phyloP scores from a whole-genome alignment of 352 stramenopile species.

The Peronospora farinosa region DNA sequence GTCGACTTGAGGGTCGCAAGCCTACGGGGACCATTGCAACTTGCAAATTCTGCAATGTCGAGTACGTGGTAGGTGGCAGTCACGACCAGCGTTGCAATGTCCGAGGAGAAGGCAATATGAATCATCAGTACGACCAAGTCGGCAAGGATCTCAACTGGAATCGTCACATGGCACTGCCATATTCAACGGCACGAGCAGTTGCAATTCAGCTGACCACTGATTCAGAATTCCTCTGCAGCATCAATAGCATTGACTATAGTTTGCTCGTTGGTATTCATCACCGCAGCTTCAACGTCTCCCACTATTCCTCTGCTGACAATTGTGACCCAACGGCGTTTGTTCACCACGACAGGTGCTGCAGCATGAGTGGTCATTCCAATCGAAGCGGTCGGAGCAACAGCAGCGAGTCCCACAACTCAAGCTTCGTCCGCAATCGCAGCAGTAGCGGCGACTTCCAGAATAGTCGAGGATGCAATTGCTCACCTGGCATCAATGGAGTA shows the following conservation, averaged over 20 bases:
- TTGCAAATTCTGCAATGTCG: conserved; percentile 68
- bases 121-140: conserved; percentile 75
- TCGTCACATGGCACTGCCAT: conserved; percentile 65
- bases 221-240: conserved; percentile 84
- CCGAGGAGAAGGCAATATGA: conserved; percentile 53
- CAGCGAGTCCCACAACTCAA: conserved; percentile 20
- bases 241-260: conserved; percentile 95
- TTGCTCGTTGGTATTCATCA: conserved; percentile 92
- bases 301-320: conserved; percentile 53
- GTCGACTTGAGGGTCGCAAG: conserved; percentile 63
- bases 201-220: conserved; percentile 76
- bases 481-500: conserved; percentile 22
- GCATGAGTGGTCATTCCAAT: conserved; percentile 11
- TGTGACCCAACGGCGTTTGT: conserved; percentile 31
- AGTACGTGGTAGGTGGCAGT: conserved; percentile 61
- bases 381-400: conserved; percentile 25
- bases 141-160: conserved; percentile 85
- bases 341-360: conserved; percentile 23
- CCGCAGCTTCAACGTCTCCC: conserved; percentile 76
- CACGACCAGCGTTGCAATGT: conserved; percentile 67
- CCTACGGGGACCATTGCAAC: conserved; percentile 55
- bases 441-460: conserved; percentile 23
- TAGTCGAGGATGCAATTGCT: conserved; percentile 11
- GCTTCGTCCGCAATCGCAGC: conserved; percentile 26
- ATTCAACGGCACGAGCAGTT: conserved; percentile 44